Base-by-base conservation (phyloP, 2,329 filamentous ascomycete species). In the Aspergillus pseudotamarii region DNA sequence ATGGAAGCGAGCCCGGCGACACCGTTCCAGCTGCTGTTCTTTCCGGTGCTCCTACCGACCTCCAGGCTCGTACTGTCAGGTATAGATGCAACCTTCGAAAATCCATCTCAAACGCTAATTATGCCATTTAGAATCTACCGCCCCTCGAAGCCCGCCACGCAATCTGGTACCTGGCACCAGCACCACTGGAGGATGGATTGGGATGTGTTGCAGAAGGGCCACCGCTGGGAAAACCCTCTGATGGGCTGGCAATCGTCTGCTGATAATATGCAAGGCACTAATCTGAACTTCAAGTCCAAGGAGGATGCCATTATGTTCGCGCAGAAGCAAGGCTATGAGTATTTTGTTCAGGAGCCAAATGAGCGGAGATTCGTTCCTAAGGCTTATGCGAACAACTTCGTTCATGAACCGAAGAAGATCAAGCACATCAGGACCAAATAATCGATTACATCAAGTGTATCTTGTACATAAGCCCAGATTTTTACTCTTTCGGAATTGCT, bases 211-310 rank as follows among this genome's bases (percentile, higher is more conserved):
- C 81, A 85, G 72, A 97, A 96, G 83, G 95, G 95, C 65, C 92
- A 97, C 81, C 88, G 95, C 72, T 99, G 95, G 96, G 95, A 99
- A 84, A 99, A 99, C 82, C 92, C 91, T 54, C 82, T 99, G 78
- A 99, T 99, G 88, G 95, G 95, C 65, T 99, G 96, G 96, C 94
- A 97, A 78, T 98, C 94, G 28, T 96, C 93, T 21, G 94, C 86
- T 61, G 95, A 99, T 80, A 88, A 88, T 76, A 95, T 99, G 93
- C 94, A 99, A 80, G 94, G 93, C 74, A 96, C 93, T 56, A 88
- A 93, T 77, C 81, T 99, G 73, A 90, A 90, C 79, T 99, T 99
- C 86, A 91, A 91, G 80, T 86, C 84, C 72, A 98, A 97, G 85
- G 93, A 98, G 78, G 94, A 97, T 72, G 95, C 95, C 68, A 94